A percentile compares a stretch with the other conserved stretches of the same genome.
These are phyloP conservation scores for Oryza rufipogon DNA, from an alignment of 176 grass and related monocot genomes.

Conservation along the genomic window DNA sequence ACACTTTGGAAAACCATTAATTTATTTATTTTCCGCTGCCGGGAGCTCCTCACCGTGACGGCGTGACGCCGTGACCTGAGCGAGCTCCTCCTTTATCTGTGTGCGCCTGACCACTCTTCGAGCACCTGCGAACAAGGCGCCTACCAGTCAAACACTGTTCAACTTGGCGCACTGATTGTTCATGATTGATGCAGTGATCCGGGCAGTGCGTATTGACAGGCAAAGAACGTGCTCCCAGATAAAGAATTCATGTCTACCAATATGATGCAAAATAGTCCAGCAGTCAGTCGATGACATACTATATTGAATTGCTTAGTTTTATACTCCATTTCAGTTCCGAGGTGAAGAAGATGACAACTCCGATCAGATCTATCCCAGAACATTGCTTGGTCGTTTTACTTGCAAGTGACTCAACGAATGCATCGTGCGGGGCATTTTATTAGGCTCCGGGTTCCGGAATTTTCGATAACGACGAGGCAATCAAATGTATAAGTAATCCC, in stretches of 20 bases:
- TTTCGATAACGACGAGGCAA: neutral
- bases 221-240: neutral
- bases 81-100: neutral
- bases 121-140: neutral
- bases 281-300: no score
- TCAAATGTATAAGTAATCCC: neutral
- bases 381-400: slow-evolving; percentile 14
- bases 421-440: neutral
- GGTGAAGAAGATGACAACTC: neutral
- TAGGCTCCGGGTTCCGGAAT: neutral
- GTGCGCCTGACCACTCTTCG: no score
- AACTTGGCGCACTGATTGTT: neutral
- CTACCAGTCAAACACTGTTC: neutral
- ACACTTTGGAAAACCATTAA: no score
- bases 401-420: slow-evolving; percentile 12
- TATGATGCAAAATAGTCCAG: neutral
- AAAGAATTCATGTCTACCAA: neutral
- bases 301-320: neutral
- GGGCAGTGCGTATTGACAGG: neutral
- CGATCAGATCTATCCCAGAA: neutral
- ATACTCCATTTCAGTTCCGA: neutral
- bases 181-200: neutral
- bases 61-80: neutral
- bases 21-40: neutral
- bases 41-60: neutral